Evolutionary conservation across 2,329 filamentous ascomycete species (phyloP).

Genomic region (Beauveria varroae): DNA sequence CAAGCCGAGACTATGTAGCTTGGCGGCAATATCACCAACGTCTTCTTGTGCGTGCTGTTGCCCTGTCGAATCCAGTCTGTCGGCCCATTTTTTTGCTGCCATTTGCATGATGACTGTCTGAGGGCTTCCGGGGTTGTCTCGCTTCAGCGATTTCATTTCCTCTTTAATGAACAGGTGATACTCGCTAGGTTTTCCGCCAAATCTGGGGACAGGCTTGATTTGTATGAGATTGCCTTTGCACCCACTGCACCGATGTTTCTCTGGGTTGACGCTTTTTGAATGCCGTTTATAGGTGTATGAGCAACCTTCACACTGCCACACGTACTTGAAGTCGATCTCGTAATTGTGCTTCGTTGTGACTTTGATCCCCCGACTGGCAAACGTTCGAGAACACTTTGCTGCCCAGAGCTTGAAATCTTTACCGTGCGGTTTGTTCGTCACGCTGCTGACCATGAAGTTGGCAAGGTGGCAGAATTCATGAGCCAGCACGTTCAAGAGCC

Average conservation of each 20-base stretch:
- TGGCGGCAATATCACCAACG: constrained; percentile 14
- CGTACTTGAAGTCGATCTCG: constrained; percentile 84
- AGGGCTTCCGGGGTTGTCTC: constrained; percentile 45
- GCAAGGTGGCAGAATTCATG: constrained; percentile 95
- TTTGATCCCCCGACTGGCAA: constrained; percentile 56
- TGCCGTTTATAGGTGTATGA: constrained; percentile 71
- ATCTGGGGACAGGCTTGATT: constrained; percentile 63
- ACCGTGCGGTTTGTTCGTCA: constrained; percentile 74
- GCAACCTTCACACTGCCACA: constrained; percentile 72
- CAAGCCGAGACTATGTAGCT: constrained; percentile 22
- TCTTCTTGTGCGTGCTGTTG: constrained; percentile 9
- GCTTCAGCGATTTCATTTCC: constrained; percentile 56
- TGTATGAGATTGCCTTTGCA: constrained; percentile 68
- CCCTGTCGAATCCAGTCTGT: constrained; percentile 13
- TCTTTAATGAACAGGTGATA: constrained; percentile 55
- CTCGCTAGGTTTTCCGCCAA: constrained; percentile 26
- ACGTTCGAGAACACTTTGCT: constrained; percentile 44
- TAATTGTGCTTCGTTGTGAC: constrained; percentile 91
- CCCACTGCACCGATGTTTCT: constrained; percentile 64
- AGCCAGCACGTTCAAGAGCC: constrained; percentile 82
- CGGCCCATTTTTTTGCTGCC: constrained; percentile 54
- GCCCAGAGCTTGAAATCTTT: constrained; percentile 76
- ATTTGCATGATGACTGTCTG: constrained; percentile 64
- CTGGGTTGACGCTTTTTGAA: constrained; percentile 73
- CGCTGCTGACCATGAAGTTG: constrained; percentile 77